Conservation (phyloP, 352 stramenopile species). For the Phytophthora pistaciae region DNA sequence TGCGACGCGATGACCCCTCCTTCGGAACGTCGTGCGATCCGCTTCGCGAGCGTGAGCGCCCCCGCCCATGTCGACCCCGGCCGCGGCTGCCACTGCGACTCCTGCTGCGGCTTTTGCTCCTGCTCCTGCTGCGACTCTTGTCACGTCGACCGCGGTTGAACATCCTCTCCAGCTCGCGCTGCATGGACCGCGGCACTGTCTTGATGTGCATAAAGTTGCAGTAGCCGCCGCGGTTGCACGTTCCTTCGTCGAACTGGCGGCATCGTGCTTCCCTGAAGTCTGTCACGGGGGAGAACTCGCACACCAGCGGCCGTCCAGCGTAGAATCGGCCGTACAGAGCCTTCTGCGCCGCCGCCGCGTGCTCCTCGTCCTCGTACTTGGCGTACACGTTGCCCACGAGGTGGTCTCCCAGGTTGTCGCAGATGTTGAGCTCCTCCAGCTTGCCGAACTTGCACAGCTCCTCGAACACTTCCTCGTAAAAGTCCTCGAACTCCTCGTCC, state of each 20-base stretch:
- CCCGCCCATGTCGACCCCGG: constrained; percentile 32
- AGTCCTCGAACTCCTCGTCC: constrained; percentile 98
- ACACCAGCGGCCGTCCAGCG: constrained; percentile 94
- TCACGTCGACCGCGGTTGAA: constrained; percentile 73
- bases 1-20: constrained; percentile 45
- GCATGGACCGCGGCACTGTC: constrained; percentile 86
- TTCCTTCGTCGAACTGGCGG: constrained; percentile 98
- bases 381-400: constrained; percentile 99
- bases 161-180: constrained; percentile 86
- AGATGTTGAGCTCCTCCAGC: constrained; percentile 99
- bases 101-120: constrained; percentile 57
- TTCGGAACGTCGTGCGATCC: constrained; percentile 57
- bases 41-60: constrained; percentile 58
- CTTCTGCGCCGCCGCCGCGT: constrained; percentile 96
- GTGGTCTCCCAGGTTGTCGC: constrained; percentile 99
- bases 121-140: constrained; percentile 60
- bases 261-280: constrained; percentile 99
- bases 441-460: constrained; percentile 99
- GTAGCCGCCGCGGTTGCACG: constrained; percentile 97
- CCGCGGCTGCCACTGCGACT: constrained; percentile 55
- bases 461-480: constrained; percentile 98
- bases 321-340: constrained; percentile 98
- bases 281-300: constrained; percentile 99
- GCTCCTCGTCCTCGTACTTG: constrained; percentile 99
- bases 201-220: constrained; percentile 99